Evolutionary conservation across 2,329 filamentous ascomycete species (phyloP), one percentile per base, ranked within the genome.

Genomic region (Aureobasidium sp.): DNA sequence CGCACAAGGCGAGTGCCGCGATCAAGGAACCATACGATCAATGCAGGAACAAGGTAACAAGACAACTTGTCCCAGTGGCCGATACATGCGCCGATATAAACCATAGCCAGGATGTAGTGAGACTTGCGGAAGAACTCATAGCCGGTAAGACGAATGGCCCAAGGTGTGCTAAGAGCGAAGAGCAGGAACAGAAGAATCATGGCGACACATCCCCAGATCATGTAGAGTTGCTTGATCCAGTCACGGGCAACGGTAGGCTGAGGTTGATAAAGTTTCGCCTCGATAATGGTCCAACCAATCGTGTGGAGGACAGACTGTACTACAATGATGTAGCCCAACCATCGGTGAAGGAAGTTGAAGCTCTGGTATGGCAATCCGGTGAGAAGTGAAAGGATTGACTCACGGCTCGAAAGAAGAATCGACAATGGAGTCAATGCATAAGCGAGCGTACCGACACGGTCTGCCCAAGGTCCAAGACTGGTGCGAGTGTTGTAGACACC

Each of bases 81-180:
- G 81, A 86, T 90, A 71, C 86, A 87, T 3, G 86, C 87, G 2
- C 86, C 88, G 15, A 91, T 81, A 70, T 89, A 92, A 4, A 90
- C 71, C 75, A 87, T 83, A 9, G 88, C 88, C 2, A 90, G 75
- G 13, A 90, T 76, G 66, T 89, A 89, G 69, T 91, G 88, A 0
- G 81, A 74, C 69, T 89, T 90, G 62, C 87, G 80, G 77, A 91
- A 91, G 73, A 87, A 84, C 67, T 91, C 88, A 70, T 92, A 90
- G 3, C 88, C 88, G 0, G 86, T 89, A 45, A 80, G 71, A 8
- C 80, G 78, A 60, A 90, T 87, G 0, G 79, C 84, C 69, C 77
- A 78, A 15, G 78, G 76, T 0, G 80, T 80, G 61, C 84, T 85
- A 51, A 88, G 75, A 6, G 84, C 68, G 60, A 84, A 81, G 1